Conservation (phyloP, 139 green algal species). For the Chlorella sp. region DNA sequence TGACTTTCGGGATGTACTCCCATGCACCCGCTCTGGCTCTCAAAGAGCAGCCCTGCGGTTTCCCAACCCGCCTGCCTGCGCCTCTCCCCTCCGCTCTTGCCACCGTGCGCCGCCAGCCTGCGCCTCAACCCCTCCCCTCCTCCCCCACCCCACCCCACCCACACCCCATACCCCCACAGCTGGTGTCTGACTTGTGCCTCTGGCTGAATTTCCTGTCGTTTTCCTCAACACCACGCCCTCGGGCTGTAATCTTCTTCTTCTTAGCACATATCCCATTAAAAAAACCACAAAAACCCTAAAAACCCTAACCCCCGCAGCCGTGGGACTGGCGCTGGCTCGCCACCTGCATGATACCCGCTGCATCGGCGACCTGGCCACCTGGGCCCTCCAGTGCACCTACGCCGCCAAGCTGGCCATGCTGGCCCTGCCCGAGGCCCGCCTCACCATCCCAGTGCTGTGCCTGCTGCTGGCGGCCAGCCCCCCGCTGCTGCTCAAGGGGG, state of each 20-base stretch:
- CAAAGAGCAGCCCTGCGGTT: background rate
- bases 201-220: no score
- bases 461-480: slow-evolving; percentile 60
- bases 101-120: background rate
- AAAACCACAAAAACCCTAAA: no score
- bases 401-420: slow-evolving; percentile 89
- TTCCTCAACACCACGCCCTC: no score
- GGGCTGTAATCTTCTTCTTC: no score
- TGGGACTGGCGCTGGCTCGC: slow-evolving; percentile 69
- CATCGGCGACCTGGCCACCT: slow-evolving; percentile 35
- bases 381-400: slow-evolving; percentile 77
- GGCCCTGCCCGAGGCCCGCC: slow-evolving; percentile 73
- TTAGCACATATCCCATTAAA: no score
- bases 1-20: no score
- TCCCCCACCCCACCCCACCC: background rate
- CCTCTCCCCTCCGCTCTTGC: background rate
- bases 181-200: no score
- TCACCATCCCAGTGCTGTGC: slow-evolving; percentile 52
- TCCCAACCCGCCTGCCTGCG: background rate
- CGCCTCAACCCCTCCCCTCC: background rate
- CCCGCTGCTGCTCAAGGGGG: slow-evolving; percentile 60
- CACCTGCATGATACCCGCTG: slow-evolving; percentile 25
- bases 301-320: background rate
- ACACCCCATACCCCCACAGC: no score
- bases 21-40: background rate